Percentiles rank a stretch among this genome's conserved stretches.
phyloP scores from a whole-genome alignment of 495 filamentous ascomycete species.

The Podospora appendiculata region DNA sequence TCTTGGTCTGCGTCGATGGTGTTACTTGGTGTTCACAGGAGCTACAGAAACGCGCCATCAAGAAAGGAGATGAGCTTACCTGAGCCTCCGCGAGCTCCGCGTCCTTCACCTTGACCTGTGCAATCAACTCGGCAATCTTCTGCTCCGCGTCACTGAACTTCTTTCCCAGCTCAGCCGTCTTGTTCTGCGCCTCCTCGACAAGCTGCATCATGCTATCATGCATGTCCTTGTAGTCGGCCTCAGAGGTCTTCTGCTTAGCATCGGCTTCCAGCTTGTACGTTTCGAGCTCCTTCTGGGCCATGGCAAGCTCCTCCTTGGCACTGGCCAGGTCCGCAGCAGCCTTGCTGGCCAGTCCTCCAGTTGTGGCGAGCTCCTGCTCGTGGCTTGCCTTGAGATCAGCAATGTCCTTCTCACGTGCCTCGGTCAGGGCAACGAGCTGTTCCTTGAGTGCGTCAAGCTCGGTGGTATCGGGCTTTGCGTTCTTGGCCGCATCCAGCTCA shows the following conservation, averaged over 20 bases:
- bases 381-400: constrained; percentile 20
- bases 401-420: constrained; percentile 8
- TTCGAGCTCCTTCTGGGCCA: constrained; percentile 37
- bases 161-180: constrained; percentile 26
- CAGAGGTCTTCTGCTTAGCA: constrained; percentile 35
- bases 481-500: constrained; percentile 44
- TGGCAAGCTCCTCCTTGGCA: constrained; percentile 29
- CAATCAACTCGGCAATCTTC: constrained; percentile 37
- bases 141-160: constrained; percentile 26
- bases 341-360: constrained; percentile 19
- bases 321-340: constrained; percentile 27
- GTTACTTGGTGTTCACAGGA: too few species aligned
- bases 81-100: constrained; percentile 47
- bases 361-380: constrained; percentile 15
- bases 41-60: not conserved
- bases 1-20: constrained; percentile 16
- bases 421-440: constrained; percentile 19
- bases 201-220: constrained; percentile 44
- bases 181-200: constrained; percentile 41
- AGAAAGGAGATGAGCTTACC: constrained; percentile 20
- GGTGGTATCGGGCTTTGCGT: constrained; percentile 44
- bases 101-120: constrained; percentile 43
- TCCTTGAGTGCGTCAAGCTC: constrained; percentile 32
- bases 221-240: constrained; percentile 49
- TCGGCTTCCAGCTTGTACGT: constrained; percentile 33